Evolutionary conservation across 2,329 filamentous ascomycete genomes (phyloP).

Genomic region (Claviceps spartinae): DNA sequence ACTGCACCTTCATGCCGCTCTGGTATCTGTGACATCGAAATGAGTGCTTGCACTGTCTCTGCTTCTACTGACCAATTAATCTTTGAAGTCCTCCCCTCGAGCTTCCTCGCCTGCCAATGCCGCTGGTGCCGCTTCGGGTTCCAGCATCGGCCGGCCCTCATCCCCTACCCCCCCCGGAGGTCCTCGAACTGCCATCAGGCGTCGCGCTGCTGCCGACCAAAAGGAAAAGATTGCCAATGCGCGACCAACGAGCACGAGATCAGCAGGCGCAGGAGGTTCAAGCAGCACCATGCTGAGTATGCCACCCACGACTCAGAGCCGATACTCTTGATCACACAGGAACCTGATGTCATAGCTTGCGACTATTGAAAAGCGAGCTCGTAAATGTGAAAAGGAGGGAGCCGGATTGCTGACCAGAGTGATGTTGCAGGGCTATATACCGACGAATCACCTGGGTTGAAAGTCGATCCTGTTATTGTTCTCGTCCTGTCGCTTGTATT

Average conservation of each 20-base stretch:
- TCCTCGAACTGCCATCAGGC: constrained; percentile 86
- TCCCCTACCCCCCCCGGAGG: constrained; percentile 86
- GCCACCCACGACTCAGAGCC: constrained; percentile 35
- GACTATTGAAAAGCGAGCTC: not conserved
- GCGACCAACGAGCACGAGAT: constrained; percentile 79
- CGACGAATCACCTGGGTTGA: constrained; percentile 91
- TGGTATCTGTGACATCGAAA: not conserved
- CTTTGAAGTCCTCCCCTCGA: constrained; percentile 41
- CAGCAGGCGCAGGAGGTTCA: constrained; percentile 88
- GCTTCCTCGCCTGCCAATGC: constrained; percentile 45
- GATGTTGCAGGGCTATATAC: constrained; percentile 67
- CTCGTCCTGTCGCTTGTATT: constrained; percentile 93
- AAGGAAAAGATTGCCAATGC: constrained; percentile 95
- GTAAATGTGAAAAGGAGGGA: not conserved
- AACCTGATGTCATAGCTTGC: not conserved
- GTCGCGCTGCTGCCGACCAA: constrained; percentile 89
- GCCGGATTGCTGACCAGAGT: constrained; percentile 8
- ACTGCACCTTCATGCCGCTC: not conserved
- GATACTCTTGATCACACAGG: too few relatives aligned
- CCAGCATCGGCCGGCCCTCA: constrained; percentile 60
- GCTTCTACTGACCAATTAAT: not conserved
- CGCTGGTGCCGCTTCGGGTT: constrained; percentile 48
- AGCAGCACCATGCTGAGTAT: constrained; percentile 96
- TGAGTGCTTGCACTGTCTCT: not conserved
- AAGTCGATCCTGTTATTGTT: constrained; percentile 96